Evolutionary conservation across 2,329 filamentous ascomycete genomes (phyloP), one percentile per base, ranked within the genome.

Genomic region (Alternaria gaisen): DNA sequence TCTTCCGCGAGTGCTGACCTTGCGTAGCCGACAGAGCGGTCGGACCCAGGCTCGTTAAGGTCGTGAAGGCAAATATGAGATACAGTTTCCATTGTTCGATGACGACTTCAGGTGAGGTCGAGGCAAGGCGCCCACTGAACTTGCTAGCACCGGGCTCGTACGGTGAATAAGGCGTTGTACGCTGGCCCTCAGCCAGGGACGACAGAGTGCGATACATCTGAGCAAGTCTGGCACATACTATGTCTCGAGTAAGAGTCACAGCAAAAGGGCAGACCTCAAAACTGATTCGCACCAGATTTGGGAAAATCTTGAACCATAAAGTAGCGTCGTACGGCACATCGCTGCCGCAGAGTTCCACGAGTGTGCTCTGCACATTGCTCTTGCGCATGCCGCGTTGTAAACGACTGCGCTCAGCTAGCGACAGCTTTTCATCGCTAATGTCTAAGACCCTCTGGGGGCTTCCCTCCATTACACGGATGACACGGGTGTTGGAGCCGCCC

Each of bases 21-120:
- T 83, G 82, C 12, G 84, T 82, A 30, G 89, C 83, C 56, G 88
- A 87, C 22, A 87, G 83, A 20, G 83, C 88, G 20, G 61, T 71
- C 32, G 65, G 56, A 10, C 93, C 93, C 10, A 92, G 87, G 67
- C 95, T 95, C 38, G 92, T 94, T 58, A 99, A 84, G 0, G 95
- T 98, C 10, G 94, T 97, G 79, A 96, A 99, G 10, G 94, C 95
- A 81, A 99, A 97, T 56, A 97, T 94, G 26, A 99, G 85, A 77
- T 98, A 98, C 2, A 98, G 83, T 79, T 97, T 98, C 94, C 94
- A 99, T 76, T 99, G 95, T 78, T 98, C 96, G 60, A 99, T 88
- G 58, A 97, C 85, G 22, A 97, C 88, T 70, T 97, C 93, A 0
- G 94, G 91, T 18, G 93, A 91, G 1, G 90, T 90, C 3, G 88